These are phyloP conservation scores for Hirsutella thompsonii DNA, from an alignment of 2,329 filamentous ascomycete genomes.

Conservation along the genomic window DNA sequence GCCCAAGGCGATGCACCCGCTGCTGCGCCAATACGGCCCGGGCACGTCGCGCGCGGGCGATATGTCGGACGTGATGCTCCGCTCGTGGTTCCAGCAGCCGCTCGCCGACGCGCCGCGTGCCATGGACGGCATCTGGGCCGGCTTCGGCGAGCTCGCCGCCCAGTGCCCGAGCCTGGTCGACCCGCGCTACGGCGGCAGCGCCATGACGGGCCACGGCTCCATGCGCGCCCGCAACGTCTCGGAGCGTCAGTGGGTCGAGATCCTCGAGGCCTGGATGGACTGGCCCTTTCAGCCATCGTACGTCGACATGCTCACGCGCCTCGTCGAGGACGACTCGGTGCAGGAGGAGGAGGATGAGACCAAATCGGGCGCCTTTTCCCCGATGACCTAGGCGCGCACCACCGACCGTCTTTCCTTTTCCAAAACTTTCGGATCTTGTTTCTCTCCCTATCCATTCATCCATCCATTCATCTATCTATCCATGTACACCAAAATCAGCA, in stretches of 20 bases:
- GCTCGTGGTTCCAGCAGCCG: conserved; percentile 27
- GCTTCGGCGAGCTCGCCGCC: conserved; percentile 39
- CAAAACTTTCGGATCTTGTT: no score
- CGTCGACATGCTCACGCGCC: conserved; percentile 31
- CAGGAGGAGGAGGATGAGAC: conserved; percentile 14
- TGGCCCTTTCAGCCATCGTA: conserved; percentile 52
- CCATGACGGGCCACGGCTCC: conserved; percentile 22
- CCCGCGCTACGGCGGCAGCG: conserved; percentile 30
- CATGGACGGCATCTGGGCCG: conserved; percentile 44
- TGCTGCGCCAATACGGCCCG: conserved; percentile 33
- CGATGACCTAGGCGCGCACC: not conserved
- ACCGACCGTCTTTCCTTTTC: no score
- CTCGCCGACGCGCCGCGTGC: conserved; percentile 29
- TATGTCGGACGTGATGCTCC: conserved; percentile 35
- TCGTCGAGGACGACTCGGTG: conserved; percentile 15
- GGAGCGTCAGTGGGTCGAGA: conserved; percentile 39
- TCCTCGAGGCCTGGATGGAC: conserved; percentile 45
- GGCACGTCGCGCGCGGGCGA: conserved; percentile 29
- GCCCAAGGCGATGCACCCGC: conserved; percentile 38
- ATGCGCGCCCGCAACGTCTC: conserved; percentile 37
- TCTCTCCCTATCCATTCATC: no score
- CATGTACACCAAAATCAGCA: no score
- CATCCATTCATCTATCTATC: no score
- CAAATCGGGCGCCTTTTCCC: conserved; percentile 7
- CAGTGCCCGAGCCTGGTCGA: conserved; percentile 37